Evolutionary conservation across 192 early-diverging fungal genomes (phyloP), one percentile per base, ranked within the genome.

Genomic region (Coemansia sp.): DNA sequence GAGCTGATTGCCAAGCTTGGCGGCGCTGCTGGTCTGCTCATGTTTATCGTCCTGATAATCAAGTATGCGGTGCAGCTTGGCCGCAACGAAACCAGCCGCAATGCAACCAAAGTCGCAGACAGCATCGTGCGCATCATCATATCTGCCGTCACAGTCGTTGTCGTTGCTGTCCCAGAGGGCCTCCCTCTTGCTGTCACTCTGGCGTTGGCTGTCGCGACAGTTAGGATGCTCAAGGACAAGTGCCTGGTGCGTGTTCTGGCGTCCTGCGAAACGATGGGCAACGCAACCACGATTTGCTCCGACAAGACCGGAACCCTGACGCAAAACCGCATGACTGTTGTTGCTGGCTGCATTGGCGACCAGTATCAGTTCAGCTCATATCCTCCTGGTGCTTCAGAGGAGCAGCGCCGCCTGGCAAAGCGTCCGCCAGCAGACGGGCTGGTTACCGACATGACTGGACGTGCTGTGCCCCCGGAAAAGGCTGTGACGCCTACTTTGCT

Each of bases 271-370:
- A 98, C 96, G 23, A 99, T 99, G 97, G 91, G 91, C 53, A 96
- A 95, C 65, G 97, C 97, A 10, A 99, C 95, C 10, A 97, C 96
- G 1, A 87, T 99, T 23, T 99, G 97, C 77, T 95, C 94, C 17
- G 97, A 99, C 82, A 99, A 99, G 74, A 99, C 97, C 0, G 97
- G 97, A 23, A 99, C 97, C 9, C 79, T 98, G 37, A 99, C 97
- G 2, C 91, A 95, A 62, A 99, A 99, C 84, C 83, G 86, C 55
- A 99, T 99, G 97, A 92, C 93, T 2, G 93, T 98, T n/a, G 94
- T 95, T 27, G 84, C 88, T 13, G 95, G 94, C 38, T 85, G 87
- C 38, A 67, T 97, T 33, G 91, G 92, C 33, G 78, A 88, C 44
- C 84, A 85, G 28, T 92, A 90, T 60, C 85, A 86, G 37, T 84